These are phyloP conservation scores for Termitomyces titanicus DNA, from an alignment of 768 basidiomycete genomes.

Conservation along the genomic window DNA sequence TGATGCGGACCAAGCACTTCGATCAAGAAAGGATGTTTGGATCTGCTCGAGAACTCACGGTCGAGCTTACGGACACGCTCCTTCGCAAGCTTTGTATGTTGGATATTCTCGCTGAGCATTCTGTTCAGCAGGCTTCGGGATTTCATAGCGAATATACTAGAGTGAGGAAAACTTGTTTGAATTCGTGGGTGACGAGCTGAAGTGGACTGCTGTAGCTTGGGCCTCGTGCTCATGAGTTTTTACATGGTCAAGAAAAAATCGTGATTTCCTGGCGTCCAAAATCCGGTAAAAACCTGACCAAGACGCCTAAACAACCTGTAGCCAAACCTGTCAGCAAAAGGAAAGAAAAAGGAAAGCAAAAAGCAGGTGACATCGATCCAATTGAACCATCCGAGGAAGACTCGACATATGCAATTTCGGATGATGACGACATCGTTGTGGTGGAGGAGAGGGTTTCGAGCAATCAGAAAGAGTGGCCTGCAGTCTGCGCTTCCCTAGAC, in stretches of 20 bases:
- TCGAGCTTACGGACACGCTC: constrained; percentile 61
- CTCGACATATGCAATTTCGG: constrained; percentile 11
- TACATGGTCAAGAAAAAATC: constrained; percentile 20
- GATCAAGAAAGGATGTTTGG: constrained; percentile 51
- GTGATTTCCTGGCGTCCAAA: constrained; percentile 31
- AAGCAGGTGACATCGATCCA: constrained; percentile 27
- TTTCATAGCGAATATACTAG: constrained; percentile 51
- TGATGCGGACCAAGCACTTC: constrained; percentile 44
- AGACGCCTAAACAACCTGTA: constrained; percentile 13
- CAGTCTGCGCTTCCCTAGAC: background rate
- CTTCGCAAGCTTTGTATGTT: constrained; percentile 52
- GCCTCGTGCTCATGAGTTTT: constrained; percentile 23
- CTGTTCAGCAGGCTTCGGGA: constrained; percentile 40
- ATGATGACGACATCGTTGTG: constrained; percentile 22
- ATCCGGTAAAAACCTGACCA: constrained; percentile 20
- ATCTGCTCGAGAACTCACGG: constrained; percentile 42
- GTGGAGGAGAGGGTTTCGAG: constrained; percentile 4
- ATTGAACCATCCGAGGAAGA: constrained; percentile 32
- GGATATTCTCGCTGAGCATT: constrained; percentile 44
- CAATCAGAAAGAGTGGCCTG: background rate
- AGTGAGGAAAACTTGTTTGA: constrained; percentile 27
- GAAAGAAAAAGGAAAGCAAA: constrained; percentile 22
- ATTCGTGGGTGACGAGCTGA: background rate
- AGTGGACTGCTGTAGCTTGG: constrained; percentile 28
- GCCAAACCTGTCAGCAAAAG: constrained; percentile 18